phyloP scores from a whole-genome alignment of 495 filamentous ascomycete species.

The Pseudevernia furfuracea region DNA sequence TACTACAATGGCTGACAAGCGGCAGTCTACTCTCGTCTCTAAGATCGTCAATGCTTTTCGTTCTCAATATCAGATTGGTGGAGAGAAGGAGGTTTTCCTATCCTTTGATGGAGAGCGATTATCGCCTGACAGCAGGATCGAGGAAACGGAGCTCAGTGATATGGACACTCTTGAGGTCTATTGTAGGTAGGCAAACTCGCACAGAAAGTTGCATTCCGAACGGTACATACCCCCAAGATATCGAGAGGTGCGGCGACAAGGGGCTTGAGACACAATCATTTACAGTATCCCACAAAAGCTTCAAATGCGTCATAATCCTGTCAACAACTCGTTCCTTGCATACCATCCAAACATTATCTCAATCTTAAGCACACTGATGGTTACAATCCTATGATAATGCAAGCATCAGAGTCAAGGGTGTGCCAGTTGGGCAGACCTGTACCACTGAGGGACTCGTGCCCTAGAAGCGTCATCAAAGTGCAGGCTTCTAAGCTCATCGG shows the following conservation, averaged over 20 bases:
- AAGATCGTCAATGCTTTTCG: conserved; percentile 49
- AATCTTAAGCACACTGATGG: neutral
- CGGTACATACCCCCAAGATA: neutral
- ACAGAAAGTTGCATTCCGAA: neutral
- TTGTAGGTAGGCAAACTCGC: neutral
- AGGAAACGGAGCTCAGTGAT: conserved; percentile 68
- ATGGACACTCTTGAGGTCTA: conserved; percentile 61
- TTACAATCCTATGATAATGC: neutral
- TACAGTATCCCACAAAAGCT: neutral
- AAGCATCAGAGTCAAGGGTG: neutral
- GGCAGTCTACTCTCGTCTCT: conserved; percentile 45
- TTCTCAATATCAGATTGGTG: conserved; percentile 35
- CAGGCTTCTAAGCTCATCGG: neutral
- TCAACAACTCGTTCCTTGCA: too few species aligned
- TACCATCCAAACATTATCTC: neutral
- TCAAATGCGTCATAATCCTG: neutral
- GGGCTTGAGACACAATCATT: neutral
- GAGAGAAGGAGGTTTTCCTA: conserved; percentile 50
- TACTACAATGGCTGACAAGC: conserved; percentile 6
- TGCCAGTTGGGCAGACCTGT: neutral
- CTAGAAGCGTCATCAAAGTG: neutral
- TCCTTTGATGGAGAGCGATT: conserved; percentile 76
- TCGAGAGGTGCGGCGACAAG: neutral
- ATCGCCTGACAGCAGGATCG: conserved; percentile 52
- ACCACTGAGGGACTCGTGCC: neutral